Base-by-base conservation (phyloP, 1,139 yeast genomes). In the Blastobotrys raffinosifermentans region DNA sequence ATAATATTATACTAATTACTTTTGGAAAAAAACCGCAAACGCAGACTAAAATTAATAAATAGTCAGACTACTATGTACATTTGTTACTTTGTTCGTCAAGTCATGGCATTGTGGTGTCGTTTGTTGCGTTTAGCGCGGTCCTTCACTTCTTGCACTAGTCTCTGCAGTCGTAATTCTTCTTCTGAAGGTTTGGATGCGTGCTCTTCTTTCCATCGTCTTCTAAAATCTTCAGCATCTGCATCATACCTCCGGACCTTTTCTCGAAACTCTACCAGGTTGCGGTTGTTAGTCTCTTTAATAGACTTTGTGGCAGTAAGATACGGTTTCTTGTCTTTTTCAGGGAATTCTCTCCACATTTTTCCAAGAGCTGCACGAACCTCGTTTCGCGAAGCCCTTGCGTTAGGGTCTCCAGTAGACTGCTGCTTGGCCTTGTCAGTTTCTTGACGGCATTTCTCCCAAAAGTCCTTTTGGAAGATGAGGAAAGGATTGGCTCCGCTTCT, bases 321-420 rank as follows among this genome's bases (percentile, higher is more conserved):
- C 1, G 69, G 69, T 34, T 54, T 51, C 40, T 63, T 60, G 26
- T 61, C 59, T 2, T 45, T 57, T 5, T 63, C 67, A 1, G 67
- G 62, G 19, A 66, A 46, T 31, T 60, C 66, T 29, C 69, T 52
- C 70, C 70, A 66, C 52, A 63, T 62, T 38, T 60, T 58, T 14
- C 70, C 70, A 22, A 66, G 51, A 1, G 64, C 58, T 2, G 67
- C 64, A 3, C 70, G 60, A 11, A 66, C 66, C 41, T 66, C 70
- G 35, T 66, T 60, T 20, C 67, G 56, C 3, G 67, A 51, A 1
- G 67, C 69, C 32, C 52, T 50, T 19, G 60, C 59, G 16, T 50
- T 57, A 1, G 60, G 49, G 33, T 57, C 61, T 2, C 53, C 54
- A 3, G 55, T 47, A 3, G 48, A 35, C 21, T 50, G 45, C 34